Base-by-base conservation (phyloP, 768 basidiomycete species). In the Boletus speciosus region DNA sequence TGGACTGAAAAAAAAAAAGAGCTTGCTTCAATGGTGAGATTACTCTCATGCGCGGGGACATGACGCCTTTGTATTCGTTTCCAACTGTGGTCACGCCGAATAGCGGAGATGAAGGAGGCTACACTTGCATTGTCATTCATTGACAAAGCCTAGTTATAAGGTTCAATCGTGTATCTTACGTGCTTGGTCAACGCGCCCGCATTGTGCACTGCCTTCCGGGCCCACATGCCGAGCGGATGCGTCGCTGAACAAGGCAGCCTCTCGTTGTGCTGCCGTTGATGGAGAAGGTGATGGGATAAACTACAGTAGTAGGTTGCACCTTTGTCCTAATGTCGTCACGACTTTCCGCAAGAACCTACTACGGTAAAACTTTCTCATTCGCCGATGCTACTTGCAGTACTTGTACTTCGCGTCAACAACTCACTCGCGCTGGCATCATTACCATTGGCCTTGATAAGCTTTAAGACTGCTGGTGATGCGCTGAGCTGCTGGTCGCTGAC, bases 401-500 rank as follows among this genome's bases (percentile, higher is more conserved):
- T 23, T 23, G 23, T 23, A 23, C 23, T 23, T 3, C n/a, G n/a
- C 23, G 23, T 23, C 23, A 23, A 23, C 23, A 23, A 23, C 23
- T 2, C 23, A 23, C 23, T 19, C 19, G 19, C 19, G 19, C 19
- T 19, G 19, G 19, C 19, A 19, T 19, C 19, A 23, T 27, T 27
- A 27, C 27, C 27, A 27, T 27, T 27, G 27, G 5, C 3, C 27
- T 5, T 27, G 27, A 19, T n/a, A n/a, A n/a, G n/a, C n/a, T n/a
- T n/a, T n/a, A n/a, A n/a, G n/a, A n/a, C n/a, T n/a, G n/a, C n/a
- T n/a, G n/a, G n/a, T n/a, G n/a, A n/a, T n/a, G 23, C 23, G 4
- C 62, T 60, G 23, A 80, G 52, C 43, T 71, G 61, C 6, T 31
- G 40, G 42, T 74, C 56, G 12, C 50, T 46, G 6, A 80, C 57